These are phyloP conservation scores for Cenchrus fungigraminus DNA, from an alignment of 176 grass and related monocot genomes.

Conservation along the genomic window DNA sequence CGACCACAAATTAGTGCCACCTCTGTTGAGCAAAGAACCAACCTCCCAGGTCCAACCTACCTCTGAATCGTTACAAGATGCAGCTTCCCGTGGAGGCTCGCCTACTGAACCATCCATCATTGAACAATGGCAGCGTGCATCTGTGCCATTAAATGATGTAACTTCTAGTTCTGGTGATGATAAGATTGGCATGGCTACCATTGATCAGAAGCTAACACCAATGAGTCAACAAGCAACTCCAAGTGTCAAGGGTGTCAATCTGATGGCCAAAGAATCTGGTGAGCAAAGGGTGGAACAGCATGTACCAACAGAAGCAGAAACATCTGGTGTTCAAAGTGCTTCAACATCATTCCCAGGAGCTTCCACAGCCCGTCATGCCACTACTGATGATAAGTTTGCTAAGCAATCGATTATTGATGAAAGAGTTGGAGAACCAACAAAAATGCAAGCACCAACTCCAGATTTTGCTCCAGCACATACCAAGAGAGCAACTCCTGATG, in stretches of 20 bases:
- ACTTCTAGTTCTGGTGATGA: conserved; percentile 17
- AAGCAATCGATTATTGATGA: not conserved
- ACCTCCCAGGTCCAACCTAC: conserved; percentile 30
- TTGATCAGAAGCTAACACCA: conserved; percentile 39
- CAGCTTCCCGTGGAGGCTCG: conserved; percentile 32
- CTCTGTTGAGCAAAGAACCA: not conserved
- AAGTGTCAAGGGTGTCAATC: conserved; percentile 3
- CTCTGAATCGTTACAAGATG: conserved; percentile 27
- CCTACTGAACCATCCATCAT: conserved; percentile 34
- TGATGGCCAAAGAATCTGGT: not conserved
- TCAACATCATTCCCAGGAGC: conserved; percentile 20
- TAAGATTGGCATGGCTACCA: not conserved
- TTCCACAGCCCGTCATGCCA: not conserved
- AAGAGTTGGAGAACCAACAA: conserved; percentile 23
- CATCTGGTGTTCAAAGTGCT: conserved; percentile 32
- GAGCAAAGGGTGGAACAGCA: conserved; percentile 31
- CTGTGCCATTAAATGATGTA: conserved; percentile 12
- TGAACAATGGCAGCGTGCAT: conserved; percentile 28
- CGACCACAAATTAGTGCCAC: conserved; percentile 32
- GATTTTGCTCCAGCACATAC: conserved; percentile 32
- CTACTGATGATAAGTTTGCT: conserved; percentile 1
- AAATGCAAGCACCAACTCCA: conserved; percentile 29
- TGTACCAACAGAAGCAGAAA: conserved; percentile 24
- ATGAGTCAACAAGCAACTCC: conserved; percentile 13
- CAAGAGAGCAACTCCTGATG: conserved; percentile 21